phyloP scores from a whole-genome alignment of 352 stramenopile species.

The Phytopythium montanum region DNA sequence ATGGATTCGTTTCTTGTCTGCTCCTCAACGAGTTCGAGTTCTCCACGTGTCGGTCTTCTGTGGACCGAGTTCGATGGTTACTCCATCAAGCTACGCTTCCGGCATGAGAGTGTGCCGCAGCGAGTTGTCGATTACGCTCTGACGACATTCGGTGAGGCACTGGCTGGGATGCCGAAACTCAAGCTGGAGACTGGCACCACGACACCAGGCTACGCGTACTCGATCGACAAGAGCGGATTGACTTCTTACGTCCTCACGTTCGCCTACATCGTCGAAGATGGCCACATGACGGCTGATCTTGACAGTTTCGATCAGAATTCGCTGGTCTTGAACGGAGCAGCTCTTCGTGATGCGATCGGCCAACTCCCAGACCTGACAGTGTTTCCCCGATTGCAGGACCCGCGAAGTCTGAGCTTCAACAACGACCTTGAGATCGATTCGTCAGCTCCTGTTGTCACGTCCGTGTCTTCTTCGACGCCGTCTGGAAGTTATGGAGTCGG shows the following conservation, averaged over 20 bases:
- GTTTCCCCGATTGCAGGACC: slow-evolving; percentile 33
- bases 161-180: slow-evolving; percentile 34
- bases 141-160: slow-evolving; percentile 33
- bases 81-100: slow-evolving; percentile 57
- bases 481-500: slow-evolving; percentile 67
- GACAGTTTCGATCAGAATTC: slow-evolving; percentile 40
- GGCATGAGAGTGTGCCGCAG: slow-evolving; percentile 30
- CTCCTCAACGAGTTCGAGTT: slow-evolving; percentile 13
- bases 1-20: slow-evolving; percentile 41
- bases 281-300: slow-evolving; percentile 28
- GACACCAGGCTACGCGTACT: slow-evolving; percentile 37
- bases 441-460: slow-evolving; percentile 25
- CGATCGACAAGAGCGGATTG: slow-evolving; percentile 45
- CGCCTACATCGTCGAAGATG: slow-evolving; percentile 41
- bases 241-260: slow-evolving; percentile 39
- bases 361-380: slow-evolving; percentile 53
- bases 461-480: slow-evolving; percentile 36
- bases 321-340: slow-evolving; percentile 40
- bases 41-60: slow-evolving; percentile 28
- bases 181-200: slow-evolving; percentile 35
- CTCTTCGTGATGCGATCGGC: slow-evolving; percentile 32
- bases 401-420: slow-evolving; percentile 53
- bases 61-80: slow-evolving; percentile 79
- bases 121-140: slow-evolving; percentile 8
- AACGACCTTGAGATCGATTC: slow-evolving; percentile 61